A percentile compares a stretch with the other conserved stretches of the same genome.
Evolutionary conservation across 192 early-diverging fungal species (phyloP).

Genomic region (Backusella tuberculispora): DNA sequence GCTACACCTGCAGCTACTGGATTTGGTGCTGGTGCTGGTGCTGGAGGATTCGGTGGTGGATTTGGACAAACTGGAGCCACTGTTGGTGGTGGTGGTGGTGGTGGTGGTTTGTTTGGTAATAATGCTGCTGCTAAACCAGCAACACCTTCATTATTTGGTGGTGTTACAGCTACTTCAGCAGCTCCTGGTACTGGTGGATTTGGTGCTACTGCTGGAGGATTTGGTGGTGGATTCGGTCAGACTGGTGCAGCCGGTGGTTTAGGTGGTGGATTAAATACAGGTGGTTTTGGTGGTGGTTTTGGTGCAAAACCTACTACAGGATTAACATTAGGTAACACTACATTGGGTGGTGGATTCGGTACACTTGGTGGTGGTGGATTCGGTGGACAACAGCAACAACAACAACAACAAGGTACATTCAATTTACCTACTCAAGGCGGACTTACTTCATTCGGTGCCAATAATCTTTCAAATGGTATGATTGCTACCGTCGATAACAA

Average conservation of each 20-base stretch:
- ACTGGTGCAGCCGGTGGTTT: conserved; percentile 36
- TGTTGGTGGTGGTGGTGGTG: background rate
- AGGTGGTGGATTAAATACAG: conserved; percentile 34
- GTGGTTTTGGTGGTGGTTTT: conserved; percentile 16
- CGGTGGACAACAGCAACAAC: conserved; percentile 46
- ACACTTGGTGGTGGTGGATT: conserved; percentile 38
- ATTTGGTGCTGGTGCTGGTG: background rate
- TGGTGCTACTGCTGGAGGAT: conserved; percentile 4
- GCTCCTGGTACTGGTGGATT: conserved; percentile 37
- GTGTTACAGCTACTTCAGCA: background rate
- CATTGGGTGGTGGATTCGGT: background rate
- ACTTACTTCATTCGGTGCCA: conserved; percentile 46
- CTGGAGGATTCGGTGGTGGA: background rate
- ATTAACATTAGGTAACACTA: conserved; percentile 34
- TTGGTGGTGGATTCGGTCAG: background rate
- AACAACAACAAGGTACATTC: conserved; percentile 35
- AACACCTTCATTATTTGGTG: conserved; percentile 21
- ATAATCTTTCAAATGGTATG: conserved; percentile 45
- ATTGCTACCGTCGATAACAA: conserved; percentile 81
- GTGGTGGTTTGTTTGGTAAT: conserved; percentile 6
- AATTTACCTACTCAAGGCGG: conserved; percentile 48
- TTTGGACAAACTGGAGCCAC: background rate
- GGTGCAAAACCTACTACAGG: conserved; percentile 23
- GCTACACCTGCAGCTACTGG: background rate
- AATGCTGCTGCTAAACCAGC: background rate